A percentile compares a stretch with the other conserved stretches of the same genome.
phyloP scores from a whole-genome alignment of 2,329 filamentous ascomycete species.

The Beauveria caledonica region DNA sequence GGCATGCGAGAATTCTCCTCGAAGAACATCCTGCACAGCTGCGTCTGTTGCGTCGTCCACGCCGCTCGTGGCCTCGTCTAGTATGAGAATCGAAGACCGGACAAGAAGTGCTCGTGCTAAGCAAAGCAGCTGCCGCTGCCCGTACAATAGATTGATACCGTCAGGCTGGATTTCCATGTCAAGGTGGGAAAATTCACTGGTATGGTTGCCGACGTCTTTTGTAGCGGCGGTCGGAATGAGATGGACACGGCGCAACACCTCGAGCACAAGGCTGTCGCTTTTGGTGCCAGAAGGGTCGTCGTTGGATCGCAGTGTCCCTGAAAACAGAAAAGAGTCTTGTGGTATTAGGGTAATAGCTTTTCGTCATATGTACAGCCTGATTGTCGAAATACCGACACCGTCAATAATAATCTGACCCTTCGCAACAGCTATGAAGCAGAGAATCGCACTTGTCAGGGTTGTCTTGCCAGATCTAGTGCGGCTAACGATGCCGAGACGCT shows the following conservation, averaged over 20 bases:
- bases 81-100: constrained; percentile 1
- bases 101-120: constrained; percentile 8
- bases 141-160: constrained; percentile 7
- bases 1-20: not conserved
- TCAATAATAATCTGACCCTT: constrained; percentile 7
- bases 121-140: constrained; percentile 11
- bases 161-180: not conserved
- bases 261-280: not conserved
- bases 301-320: constrained; percentile 4
- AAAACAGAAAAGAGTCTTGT: constrained; percentile 12
- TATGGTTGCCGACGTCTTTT: not conserved
- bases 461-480: constrained; percentile 12
- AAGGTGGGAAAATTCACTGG: not conserved
- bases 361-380: not conserved
- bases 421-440: not conserved
- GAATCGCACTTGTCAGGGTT: constrained; percentile 6
- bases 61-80: constrained; percentile 13
- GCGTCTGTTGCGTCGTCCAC: constrained; percentile 9
- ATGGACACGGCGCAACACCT: not conserved
- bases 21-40: constrained; percentile 4
- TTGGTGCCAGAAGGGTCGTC: not conserved
- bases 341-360: constrained; percentile 3
- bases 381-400: not conserved
- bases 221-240: not conserved
- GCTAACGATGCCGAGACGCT: constrained; percentile 11